These are phyloP conservation scores for carrot (Daucus carota) DNA, from an alignment of 129 eudicot genomes.

Conservation along the genomic window DNA sequence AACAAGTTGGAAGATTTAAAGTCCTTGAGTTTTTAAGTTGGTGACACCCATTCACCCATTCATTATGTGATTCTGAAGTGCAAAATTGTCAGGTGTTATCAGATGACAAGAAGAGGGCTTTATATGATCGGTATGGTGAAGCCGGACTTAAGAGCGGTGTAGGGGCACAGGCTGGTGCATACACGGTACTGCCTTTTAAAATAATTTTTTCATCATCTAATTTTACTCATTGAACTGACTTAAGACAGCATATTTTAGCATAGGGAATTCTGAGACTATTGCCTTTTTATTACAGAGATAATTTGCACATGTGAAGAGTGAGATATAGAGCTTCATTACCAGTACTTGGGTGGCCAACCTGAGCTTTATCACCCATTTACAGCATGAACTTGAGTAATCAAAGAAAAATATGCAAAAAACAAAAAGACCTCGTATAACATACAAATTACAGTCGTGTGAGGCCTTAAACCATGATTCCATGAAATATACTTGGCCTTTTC, in stretches of 20 bases:
- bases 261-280: not conserved
- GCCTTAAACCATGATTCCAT: not conserved
- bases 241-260: not conserved
- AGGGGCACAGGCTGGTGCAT: slow-evolving; percentile 82
- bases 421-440: not conserved
- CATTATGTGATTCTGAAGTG: slow-evolving; percentile 36
- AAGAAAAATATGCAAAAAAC: not conserved
- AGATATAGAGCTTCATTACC: not conserved
- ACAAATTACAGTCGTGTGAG: not conserved
- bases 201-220: not conserved
- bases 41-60: not conserved
- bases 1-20: not conserved
- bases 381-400: not conserved
- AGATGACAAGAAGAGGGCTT: slow-evolving; percentile 93
- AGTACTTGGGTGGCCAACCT: not conserved
- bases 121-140: slow-evolving; percentile 96
- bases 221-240: not conserved
- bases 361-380: not conserved
- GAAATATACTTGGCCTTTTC: not conserved
- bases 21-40: not conserved
- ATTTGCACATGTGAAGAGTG: not conserved
- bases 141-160: slow-evolving; percentile 81
- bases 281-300: not conserved
- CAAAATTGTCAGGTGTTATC: slow-evolving; percentile 88
- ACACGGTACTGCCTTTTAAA: slow-evolving; percentile 52